Conservation (phyloP, 495 filamentous ascomycete genomes). For the Aspergillus conjunctus region DNA sequence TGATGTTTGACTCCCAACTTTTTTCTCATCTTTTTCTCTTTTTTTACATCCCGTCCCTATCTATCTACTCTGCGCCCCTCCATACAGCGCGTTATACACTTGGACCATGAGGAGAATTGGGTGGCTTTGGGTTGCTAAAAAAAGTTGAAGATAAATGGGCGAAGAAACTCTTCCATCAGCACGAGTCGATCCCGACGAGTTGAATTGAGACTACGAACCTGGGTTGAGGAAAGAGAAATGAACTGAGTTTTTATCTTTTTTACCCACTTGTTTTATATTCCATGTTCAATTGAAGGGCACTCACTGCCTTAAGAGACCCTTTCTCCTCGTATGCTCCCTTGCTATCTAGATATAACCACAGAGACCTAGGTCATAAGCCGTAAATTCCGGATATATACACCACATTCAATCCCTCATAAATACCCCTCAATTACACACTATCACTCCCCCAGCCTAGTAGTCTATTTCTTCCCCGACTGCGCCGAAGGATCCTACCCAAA, state of each 20-base stretch:
- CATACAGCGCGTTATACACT: conserved; percentile 7
- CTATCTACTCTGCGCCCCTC: conserved; percentile 3
- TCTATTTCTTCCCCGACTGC: conserved; percentile 43
- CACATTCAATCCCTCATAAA: not conserved
- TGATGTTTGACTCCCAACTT: conserved; percentile 38
- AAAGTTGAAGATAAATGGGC: not conserved
- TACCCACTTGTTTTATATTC: conserved; percentile 21
- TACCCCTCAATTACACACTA: not conserved
- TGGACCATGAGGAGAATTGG: conserved; percentile 10
- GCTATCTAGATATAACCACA: not conserved
- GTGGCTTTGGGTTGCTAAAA: not conserved
- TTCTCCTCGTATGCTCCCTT: not conserved
- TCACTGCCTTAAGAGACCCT: conserved; percentile 1
- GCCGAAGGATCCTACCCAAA: conserved; percentile 42
- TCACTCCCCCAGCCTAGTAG: not conserved
- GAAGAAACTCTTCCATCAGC: not conserved
- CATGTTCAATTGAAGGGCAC: conserved; percentile 21
- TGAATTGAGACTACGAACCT: conserved; percentile 20
- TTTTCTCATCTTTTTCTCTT: conserved; percentile 18
- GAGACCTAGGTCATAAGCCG: not conserved
- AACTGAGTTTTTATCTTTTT: conserved; percentile 17
- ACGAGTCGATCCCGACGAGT: conserved; percentile 11
- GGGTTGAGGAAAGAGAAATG: conserved; percentile 21
- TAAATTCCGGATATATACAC: too few relatives aligned
- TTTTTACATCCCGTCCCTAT: conserved; percentile 16